A percentile compares a stretch with the other conserved stretches of the same genome.
Evolutionary conservation across 345 rosid species (phyloP).

Genomic region (Theobroma cacao): DNA sequence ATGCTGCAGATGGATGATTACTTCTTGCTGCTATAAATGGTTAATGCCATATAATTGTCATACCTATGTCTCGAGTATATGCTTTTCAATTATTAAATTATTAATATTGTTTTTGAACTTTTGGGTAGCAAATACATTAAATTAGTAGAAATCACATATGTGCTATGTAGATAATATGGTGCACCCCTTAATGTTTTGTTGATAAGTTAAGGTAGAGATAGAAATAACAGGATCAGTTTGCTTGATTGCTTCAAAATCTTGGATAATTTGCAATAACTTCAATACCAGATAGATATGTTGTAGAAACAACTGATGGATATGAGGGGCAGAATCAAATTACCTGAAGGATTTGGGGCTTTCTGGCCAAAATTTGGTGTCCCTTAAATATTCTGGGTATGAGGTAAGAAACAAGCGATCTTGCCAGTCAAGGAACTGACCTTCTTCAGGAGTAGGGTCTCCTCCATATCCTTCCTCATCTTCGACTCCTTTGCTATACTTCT

Average conservation of each 20-base stretch:
- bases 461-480: conserved; percentile 54
- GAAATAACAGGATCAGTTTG: background rate
- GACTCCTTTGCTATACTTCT: conserved; percentile 37
- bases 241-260: background rate
- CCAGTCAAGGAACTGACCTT: conserved; percentile 52
- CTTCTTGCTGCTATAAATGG: too few species aligned
- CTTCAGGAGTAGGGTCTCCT: conserved; percentile 44
- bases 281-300: background rate
- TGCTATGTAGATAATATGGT: background rate
- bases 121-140: background rate
- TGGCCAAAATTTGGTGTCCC: conserved; percentile 43
- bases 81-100: too few species aligned
- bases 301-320: background rate
- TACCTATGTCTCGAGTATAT: background rate
- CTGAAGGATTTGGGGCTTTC: conserved; percentile 43
- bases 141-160: background rate
- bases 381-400: conserved; percentile 33
- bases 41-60: too few species aligned
- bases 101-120: too few species aligned
- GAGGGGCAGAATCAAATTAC: conserved; percentile 17
- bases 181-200: background rate
- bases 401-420: conserved; percentile 46
- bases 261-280: background rate
- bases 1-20: too few species aligned
- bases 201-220: background rate